A percentile compares a stretch with the other conserved stretches of the same genome.
Evolutionary conservation across 441 rosid species (phyloP).

Genomic region (Geranium incanum): DNA sequence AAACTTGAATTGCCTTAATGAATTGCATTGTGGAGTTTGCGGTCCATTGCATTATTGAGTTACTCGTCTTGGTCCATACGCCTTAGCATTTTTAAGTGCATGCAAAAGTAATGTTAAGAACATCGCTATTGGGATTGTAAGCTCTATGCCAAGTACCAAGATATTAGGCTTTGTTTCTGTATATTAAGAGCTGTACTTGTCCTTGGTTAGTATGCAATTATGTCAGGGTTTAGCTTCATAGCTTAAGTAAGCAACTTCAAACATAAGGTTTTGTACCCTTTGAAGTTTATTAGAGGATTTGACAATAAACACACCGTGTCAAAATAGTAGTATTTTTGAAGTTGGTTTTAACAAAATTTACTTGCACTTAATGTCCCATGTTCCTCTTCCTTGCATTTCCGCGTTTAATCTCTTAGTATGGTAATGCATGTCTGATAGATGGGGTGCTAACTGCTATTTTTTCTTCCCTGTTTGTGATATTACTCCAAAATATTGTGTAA

Average conservation of each 20-base stretch:
- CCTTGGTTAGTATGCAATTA: conserved; percentile 1
- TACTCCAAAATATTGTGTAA: not conserved
- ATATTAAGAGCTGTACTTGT: not conserved
- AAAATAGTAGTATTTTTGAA: too few species aligned
- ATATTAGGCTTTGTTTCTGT: not conserved
- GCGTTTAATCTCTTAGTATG: not conserved
- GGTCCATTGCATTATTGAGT: not conserved
- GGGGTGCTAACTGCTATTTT: not conserved
- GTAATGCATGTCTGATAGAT: not conserved
- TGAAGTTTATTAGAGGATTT: too few species aligned
- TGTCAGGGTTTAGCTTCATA: not conserved
- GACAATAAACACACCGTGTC: too few species aligned
- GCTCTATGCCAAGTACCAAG: not conserved
- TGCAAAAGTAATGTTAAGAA: not conserved
- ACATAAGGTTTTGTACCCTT: not conserved
- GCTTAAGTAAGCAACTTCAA: not conserved
- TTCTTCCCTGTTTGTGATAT: not conserved
- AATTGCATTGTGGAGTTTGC: not conserved
- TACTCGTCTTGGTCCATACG: not conserved
- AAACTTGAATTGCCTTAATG: not conserved
- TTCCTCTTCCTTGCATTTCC: not conserved
- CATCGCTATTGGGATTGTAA: not conserved
- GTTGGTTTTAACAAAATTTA: too few species aligned
- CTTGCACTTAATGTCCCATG: not conserved
- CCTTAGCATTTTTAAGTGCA: not conserved